phyloP scores from a whole-genome alignment of 129 eudicot species.

The Kitagawia praeruptora region DNA sequence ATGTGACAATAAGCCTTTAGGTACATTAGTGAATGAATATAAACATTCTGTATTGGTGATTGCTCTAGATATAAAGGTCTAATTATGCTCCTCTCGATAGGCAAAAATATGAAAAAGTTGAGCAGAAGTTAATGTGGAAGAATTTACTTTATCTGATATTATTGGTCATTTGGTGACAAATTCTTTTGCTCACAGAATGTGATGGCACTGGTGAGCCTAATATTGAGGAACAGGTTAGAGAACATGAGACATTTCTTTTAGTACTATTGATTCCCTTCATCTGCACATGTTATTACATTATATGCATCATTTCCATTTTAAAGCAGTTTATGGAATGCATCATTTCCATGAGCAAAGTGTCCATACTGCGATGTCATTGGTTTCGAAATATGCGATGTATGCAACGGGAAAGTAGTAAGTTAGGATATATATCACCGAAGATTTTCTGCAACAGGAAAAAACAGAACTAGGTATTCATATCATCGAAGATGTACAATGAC shows the following conservation, averaged over 20 bases:
- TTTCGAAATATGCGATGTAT: slow-evolving; percentile 46
- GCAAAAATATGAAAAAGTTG: not conserved
- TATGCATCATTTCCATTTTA: slow-evolving; percentile 1
- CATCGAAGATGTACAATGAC: slow-evolving; percentile 18
- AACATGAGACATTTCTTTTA: not conserved
- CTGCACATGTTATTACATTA: not conserved
- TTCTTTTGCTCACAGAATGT: slow-evolving; percentile 58
- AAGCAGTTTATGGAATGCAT: slow-evolving; percentile 92
- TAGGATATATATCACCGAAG: not conserved
- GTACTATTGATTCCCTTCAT: not conserved
- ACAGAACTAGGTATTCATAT: not conserved
- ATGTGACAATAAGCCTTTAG: too few relatives aligned
- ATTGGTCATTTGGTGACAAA: not conserved
- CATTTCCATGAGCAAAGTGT: slow-evolving; percentile 71
- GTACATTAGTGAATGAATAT: too few relatives aligned
- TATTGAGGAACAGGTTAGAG: slow-evolving; percentile 75
- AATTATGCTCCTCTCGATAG: not conserved
- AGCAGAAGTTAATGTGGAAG: not conserved
- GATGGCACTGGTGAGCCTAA: slow-evolving; percentile 97
- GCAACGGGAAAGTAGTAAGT: slow-evolving; percentile 37
- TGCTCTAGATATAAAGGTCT: not conserved
- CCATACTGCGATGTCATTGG: too few relatives aligned
- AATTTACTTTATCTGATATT: not conserved
- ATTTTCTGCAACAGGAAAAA: slow-evolving; percentile 33
- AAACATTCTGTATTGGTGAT: not conserved